These are phyloP conservation scores for Salinomyces thailandicus DNA, from an alignment of 2,329 filamentous ascomycete species.

Conservation along the genomic window DNA sequence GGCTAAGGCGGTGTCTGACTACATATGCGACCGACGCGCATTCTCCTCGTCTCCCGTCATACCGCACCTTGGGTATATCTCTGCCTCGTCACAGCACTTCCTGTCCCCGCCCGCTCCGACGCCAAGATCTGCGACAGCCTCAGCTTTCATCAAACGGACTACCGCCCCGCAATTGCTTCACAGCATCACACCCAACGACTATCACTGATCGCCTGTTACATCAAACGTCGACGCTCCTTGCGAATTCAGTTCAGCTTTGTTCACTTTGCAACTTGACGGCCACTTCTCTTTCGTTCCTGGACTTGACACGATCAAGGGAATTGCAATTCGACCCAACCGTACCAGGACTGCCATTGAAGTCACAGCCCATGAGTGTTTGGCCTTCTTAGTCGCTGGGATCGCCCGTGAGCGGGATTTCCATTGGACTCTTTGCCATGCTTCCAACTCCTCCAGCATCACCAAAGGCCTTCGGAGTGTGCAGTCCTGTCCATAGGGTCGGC, in stretches of 20 bases:
- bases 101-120: background rate
- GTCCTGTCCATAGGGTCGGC: conserved; percentile 77
- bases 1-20: conserved; percentile 1
- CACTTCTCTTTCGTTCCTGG: background rate
- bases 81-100: background rate
- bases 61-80: background rate
- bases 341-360: background rate
- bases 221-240: background rate
- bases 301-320: too few relatives aligned
- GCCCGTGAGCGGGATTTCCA: background rate
- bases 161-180: conserved; percentile 17
- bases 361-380: conserved; percentile 1
- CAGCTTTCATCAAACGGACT: conserved; percentile 6
- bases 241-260: background rate
- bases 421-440: conserved; percentile 6
- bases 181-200: conserved; percentile 12
- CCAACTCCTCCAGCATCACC: conserved; percentile 43
- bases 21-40: conserved; percentile 5
- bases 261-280: background rate
- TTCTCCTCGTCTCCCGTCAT: conserved; percentile 6
- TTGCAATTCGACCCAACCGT: background rate
- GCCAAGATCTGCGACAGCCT: background rate
- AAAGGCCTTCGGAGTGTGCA: conserved; percentile 26
- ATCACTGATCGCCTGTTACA: conserved; percentile 2
- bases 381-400: background rate